Base-by-base conservation (phyloP, 345 rosid species). In the Pistacia atlantica region DNA sequence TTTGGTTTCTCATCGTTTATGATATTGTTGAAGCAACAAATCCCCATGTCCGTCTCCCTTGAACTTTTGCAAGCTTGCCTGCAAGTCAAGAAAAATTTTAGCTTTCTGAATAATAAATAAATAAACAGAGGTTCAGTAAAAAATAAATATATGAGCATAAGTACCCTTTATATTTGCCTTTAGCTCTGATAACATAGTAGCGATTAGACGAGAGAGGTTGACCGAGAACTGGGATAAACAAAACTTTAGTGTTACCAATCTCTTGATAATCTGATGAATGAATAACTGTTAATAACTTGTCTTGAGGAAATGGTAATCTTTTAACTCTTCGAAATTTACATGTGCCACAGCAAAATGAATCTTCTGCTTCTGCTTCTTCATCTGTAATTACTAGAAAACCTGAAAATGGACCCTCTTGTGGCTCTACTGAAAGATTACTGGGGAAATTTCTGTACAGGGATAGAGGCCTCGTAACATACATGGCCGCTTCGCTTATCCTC, bases 221-320 rank as follows among this genome's bases (percentile, higher is more conserved):
- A 75, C 90, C 94, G 22, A 93, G 89, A 81, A 90, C 92, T 0
- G 90, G 94, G 69, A 90, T 73, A 76, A 93, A 91, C 90, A 88
- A 87, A 64, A 86, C 86, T 79, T 85, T 87, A 42, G 81, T 84
- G 56, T 74, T 83, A 11, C 81, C 48, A 38, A 77, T 73, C 37
- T 89, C 91, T 72, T 85, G 78, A 45, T 65, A 63, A 37, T 87
- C 88, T 6, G 87, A 81, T 18, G 81, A 76, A 79, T 89, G 90
- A 78, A 86, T 78, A 56, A 89, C 83, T 48, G 75, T 82, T 48
- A 93, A 58, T 28, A 89, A 71, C 85, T 82, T 89, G 87, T 91
- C 93, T 9, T 88, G 90, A 75, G 93, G 97, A 45, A 91, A 89
- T 0, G 95, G 97, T 17, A 89, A 79, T 80, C 65, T 88, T 77